These are phyloP conservation scores for Exophiala calicioides DNA, from an alignment of 2,329 filamentous ascomycete species.

Conservation along the genomic window DNA sequence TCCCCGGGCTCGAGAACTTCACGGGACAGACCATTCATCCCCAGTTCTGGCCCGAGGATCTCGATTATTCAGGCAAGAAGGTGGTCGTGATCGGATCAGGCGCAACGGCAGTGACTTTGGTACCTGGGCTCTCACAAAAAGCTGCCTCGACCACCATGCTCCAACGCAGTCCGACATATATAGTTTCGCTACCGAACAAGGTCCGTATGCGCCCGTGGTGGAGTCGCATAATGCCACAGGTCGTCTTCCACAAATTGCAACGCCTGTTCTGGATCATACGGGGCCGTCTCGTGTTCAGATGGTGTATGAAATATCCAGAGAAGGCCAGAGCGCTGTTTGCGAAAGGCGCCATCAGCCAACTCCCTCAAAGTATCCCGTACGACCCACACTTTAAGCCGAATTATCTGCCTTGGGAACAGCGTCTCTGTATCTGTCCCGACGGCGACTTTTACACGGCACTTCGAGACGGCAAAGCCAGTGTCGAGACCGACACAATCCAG, in stretches of 20 bases:
- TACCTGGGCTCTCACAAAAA: constrained; percentile 67
- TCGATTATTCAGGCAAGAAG: constrained; percentile 66
- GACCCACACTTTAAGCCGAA: no score
- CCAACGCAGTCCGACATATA: constrained; percentile 73
- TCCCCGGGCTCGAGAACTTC: constrained; percentile 69
- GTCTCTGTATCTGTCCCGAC: no score
- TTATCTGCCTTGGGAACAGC: no score
- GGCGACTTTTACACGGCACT: no score
- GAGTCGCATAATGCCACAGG: not conserved
- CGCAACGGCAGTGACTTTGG: constrained; percentile 74
- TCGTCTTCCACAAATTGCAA: not conserved
- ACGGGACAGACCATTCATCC: constrained; percentile 64
- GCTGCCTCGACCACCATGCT: constrained; percentile 73
- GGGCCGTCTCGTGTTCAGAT: not conserved
- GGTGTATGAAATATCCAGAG: not conserved
- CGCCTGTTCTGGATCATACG: constrained; percentile 1
- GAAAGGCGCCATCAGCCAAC: constrained; percentile 6
- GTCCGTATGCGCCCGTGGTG: not conserved
- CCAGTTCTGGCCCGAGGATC: constrained; percentile 71
- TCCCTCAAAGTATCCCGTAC: constrained; percentile 43
- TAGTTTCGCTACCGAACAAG: constrained; percentile 44
- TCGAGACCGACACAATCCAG: no score
- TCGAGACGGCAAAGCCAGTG: no score
- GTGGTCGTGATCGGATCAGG: constrained; percentile 74
- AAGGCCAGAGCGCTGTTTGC: not conserved